Conservation (phyloP, 176 grass and related monocot genomes). For the Oryza nivara region DNA sequence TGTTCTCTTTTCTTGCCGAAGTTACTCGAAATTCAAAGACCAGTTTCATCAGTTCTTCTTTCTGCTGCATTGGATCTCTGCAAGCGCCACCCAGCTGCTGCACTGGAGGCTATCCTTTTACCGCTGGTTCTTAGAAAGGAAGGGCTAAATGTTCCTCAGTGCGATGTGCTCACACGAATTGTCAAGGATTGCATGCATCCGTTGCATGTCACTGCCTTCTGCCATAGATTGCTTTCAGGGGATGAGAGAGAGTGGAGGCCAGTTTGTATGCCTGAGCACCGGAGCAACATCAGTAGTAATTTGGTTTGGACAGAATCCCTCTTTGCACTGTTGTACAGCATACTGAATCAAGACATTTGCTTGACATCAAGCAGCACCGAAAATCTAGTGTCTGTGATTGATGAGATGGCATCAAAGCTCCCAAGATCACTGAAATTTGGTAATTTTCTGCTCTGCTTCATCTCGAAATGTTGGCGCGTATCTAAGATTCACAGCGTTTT, state of each 20-base stretch:
- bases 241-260: slow-evolving; percentile 39
- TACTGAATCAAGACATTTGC: slow-evolving; percentile 70
- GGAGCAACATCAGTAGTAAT: slow-evolving; percentile 34
- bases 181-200: slow-evolving; percentile 84
- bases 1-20: slow-evolving; percentile 75
- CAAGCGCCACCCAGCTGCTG: slow-evolving; percentile 67
- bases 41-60: slow-evolving; percentile 64
- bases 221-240: slow-evolving; percentile 68
- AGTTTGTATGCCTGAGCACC: slow-evolving; percentile 66
- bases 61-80: slow-evolving; percentile 59
- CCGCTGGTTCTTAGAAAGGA: slow-evolving; percentile 65
- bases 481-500: slow-evolving; percentile 54
- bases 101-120: slow-evolving; percentile 67
- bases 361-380: slow-evolving; percentile 58
- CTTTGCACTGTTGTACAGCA: slow-evolving; percentile 69
- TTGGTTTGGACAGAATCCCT: slow-evolving; percentile 79
- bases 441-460: slow-evolving; percentile 69
- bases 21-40: slow-evolving; percentile 58
- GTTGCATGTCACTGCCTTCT: slow-evolving; percentile 71
- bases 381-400: slow-evolving; percentile 57
- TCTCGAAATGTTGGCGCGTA: slow-evolving; percentile 54
- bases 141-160: slow-evolving; percentile 61
- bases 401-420: slow-evolving; percentile 58
- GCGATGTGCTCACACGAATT: slow-evolving; percentile 61
- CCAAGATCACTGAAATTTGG: slow-evolving; percentile 75